Evolutionary conservation across 164 flowering plant species (phyloP), one percentile per base, ranked within the genome.

Genomic region (Cinnamomum micranthum): DNA sequence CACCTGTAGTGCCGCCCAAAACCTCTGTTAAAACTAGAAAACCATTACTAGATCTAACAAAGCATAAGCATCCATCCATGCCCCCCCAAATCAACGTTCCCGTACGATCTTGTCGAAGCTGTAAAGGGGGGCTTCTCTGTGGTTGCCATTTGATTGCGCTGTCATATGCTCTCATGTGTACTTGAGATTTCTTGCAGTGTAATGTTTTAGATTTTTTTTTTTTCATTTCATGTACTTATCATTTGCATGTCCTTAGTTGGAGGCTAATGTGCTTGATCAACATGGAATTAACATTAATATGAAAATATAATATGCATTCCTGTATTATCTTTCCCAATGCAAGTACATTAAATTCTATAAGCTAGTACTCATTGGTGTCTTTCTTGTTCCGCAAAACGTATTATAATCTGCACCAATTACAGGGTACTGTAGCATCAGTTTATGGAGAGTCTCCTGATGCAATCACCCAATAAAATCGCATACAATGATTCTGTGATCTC

Each of bases 1-100:
- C 74, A 76, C 70, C 74, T 73, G 74, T 77, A 65, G 15, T 72
- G 74, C 78, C 75, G 67, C 73, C 70, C 15, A 64, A 68, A 76
- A 22, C 20, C 52, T 74, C 71, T 55, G 31, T 66, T 22, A 69
- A 51, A 73, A 69, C 27, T 69, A 70, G 33, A 73, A 74, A 77
- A 72, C 76, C 63, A 31, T n/a, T 28, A 63, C 41, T 50, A 64
- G 71, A 55, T 73, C 28, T 55, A 68, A 51, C 64, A 47, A 63
- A 64, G 10, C 73, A 50, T 22, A 51, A 68, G 25, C 22, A 71
- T 50, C 11, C 47, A 50, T 7, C 11, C 47, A 23, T 19, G 60
- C 31, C 70, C 71, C 69, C 51, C 66, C 3, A 23, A 23, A n/a
- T 6, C 64, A 19, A 23, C 2, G 23, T 60, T 23, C 64, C 20